These are phyloP conservation scores for Allantophomopsis lycopodina DNA, from an alignment of 2,329 filamentous ascomycete genomes.

Conservation along the genomic window DNA sequence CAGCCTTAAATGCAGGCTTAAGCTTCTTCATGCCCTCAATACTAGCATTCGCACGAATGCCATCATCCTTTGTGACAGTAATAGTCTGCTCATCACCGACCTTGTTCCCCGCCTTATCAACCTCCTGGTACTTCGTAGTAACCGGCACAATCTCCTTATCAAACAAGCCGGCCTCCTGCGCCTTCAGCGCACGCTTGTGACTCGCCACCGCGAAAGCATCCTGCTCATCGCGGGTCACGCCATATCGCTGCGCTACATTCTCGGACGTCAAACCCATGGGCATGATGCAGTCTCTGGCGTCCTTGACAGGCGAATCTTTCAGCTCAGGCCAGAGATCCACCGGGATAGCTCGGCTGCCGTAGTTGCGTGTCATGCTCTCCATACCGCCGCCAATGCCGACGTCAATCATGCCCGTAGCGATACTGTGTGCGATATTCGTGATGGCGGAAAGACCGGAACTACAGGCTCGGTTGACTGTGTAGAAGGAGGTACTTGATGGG, in stretches of 20 bases:
- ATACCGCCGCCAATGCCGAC: conserved; percentile 76
- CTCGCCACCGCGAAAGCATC: conserved; percentile 68
- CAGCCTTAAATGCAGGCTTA: conserved; percentile 71
- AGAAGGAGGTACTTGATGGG: conserved; percentile 57
- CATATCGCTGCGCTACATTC: conserved; percentile 72
- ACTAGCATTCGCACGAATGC: conserved; percentile 56
- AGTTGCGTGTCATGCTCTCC: conserved; percentile 95
- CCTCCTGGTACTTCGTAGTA: conserved; percentile 51
- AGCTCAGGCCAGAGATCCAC: conserved; percentile 67
- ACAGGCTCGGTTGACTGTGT: conserved; percentile 84
- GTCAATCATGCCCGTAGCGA: conserved; percentile 59
- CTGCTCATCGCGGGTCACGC: conserved; percentile 61
- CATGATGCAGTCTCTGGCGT: conserved; percentile 82
- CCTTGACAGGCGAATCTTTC: conserved; percentile 45
- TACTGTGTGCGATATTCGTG: conserved; percentile 58
- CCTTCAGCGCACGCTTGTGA: conserved; percentile 59
- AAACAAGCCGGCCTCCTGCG: conserved; percentile 57
- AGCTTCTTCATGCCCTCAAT: conserved; percentile 61
- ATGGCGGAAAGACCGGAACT: conserved; percentile 67
- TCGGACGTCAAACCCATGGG: conserved; percentile 84
- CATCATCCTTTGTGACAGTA: conserved; percentile 68
- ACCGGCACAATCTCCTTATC: conserved; percentile 71
- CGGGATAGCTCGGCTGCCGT: conserved; percentile 73
- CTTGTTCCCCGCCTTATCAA: conserved; percentile 44
- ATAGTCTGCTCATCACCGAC: conserved; percentile 43